Conservation (phyloP, 2,329 filamentous ascomycete genomes). For the Clarireedia sp. region DNA sequence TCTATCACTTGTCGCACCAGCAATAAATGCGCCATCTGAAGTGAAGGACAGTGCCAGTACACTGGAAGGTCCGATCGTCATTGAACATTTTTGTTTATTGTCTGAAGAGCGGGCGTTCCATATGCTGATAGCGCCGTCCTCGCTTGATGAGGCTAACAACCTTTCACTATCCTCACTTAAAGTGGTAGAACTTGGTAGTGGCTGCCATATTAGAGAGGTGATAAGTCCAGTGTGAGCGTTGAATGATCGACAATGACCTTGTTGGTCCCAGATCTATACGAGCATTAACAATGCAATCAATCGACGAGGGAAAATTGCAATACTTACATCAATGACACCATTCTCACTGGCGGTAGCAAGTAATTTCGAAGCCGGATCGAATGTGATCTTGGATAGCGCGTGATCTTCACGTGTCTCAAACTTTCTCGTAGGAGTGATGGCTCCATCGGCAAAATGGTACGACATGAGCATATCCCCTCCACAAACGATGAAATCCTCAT, state of each 20-base stretch:
- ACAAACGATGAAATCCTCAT: slow-evolving; percentile 50
- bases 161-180: slow-evolving; percentile 37
- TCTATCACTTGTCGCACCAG: slow-evolving; percentile 49
- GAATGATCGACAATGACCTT: slow-evolving; percentile 47
- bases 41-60: slow-evolving; percentile 55
- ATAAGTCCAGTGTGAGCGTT: slow-evolving; percentile 51
- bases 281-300: slow-evolving; percentile 27
- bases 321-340: slow-evolving; percentile 51
- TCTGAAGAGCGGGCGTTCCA: slow-evolving; percentile 52
- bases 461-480: slow-evolving; percentile 47
- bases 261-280: slow-evolving; percentile 32
- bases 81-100: slow-evolving; percentile 48
- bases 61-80: slow-evolving; percentile 48
- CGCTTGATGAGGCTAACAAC: slow-evolving; percentile 52
- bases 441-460: slow-evolving; percentile 39
- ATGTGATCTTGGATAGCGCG: slow-evolving; percentile 47
- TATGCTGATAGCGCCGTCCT: slow-evolving; percentile 54
- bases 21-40: slow-evolving; percentile 55
- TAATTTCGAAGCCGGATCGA: slow-evolving; percentile 44
- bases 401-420: slow-evolving; percentile 48
- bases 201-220: slow-evolving; percentile 54
- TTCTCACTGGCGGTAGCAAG: slow-evolving; percentile 53
- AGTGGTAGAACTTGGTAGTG: slow-evolving; percentile 33
- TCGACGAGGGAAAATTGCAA: neutral
- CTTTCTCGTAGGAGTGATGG: slow-evolving; percentile 39